Base-by-base conservation (phyloP, 148 eudicot species). In the Rhododendron mucronatum region DNA sequence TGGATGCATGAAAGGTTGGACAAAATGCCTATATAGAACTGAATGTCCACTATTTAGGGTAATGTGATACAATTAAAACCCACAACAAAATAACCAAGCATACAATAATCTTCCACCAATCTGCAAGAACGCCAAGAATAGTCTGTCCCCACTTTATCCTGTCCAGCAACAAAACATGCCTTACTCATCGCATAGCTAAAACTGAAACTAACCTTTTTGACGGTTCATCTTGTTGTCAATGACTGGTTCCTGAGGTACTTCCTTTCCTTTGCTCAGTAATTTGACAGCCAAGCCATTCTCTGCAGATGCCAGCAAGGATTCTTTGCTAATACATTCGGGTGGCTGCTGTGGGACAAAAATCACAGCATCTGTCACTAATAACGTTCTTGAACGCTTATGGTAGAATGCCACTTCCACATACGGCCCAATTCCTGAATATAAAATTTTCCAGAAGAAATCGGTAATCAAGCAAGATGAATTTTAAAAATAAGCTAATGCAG, bases 331-430 rank as follows among this genome's bases (percentile, higher is more conserved):
- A 82, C 95, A 94, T 16, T 87, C 90, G 12, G 99, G 98, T 55
- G 99, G 99, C 88, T 93, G 95, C 78, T 89, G 91, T n/a, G 99
- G 96, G 73, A 97, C 98, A 86, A 85, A 97, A 74, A 97, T 97
- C 67, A 97, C 99, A 41, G 99, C 99, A 93, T 97, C 99, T 20
- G 99, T 97, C 44, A 97, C 99, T 30, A 97, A 88, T 82, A 97
- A 90, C 26, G 99, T 92, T 87, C 96, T 92, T 74, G 98, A 94
- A 81, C 90, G 93, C 91, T 95, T 95, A 83, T 97, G 99, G 85
- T 93, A 95, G 88, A 97, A 97, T n/a, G 99, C 99, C 81, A 97
- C 98, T 91, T 97, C 99, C 80, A 97, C 99, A 73, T 95, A 97
- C 39, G 99, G 98, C 47, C 99, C 99, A 85, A 97, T 97, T 82